Conservation (phyloP, 805 yeast species). For the Barnettozyma salicaria region DNA sequence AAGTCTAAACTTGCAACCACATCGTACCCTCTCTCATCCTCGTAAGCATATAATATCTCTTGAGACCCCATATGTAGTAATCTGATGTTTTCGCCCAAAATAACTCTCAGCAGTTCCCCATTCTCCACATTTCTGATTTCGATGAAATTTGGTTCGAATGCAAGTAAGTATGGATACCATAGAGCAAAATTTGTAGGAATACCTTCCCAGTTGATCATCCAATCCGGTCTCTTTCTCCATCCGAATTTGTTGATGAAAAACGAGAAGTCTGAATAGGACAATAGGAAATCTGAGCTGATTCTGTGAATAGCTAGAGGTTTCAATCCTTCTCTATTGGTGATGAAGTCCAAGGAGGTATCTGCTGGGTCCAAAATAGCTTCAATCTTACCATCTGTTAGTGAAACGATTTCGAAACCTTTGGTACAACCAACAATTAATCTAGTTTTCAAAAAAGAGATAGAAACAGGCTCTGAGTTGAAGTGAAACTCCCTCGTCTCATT, state of each 20-base stretch:
- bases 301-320: slow-evolving; percentile 91
- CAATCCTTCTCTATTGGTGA: slow-evolving; percentile 71
- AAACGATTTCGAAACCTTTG: slow-evolving; percentile 92
- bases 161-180: slow-evolving; percentile 88
- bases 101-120: slow-evolving; percentile 79
- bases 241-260: slow-evolving; percentile 93
- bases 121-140: slow-evolving; percentile 90
- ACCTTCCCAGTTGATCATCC: slow-evolving; percentile 97
- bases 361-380: slow-evolving; percentile 96
- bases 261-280: slow-evolving; percentile 89
- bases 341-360: slow-evolving; percentile 94
- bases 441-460: slow-evolving; percentile 83
- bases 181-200: slow-evolving; percentile 87
- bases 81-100: slow-evolving; percentile 87
- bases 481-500: slow-evolving; percentile 67
- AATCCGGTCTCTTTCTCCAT: slow-evolving; percentile 90
- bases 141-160: slow-evolving; percentile 85
- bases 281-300: slow-evolving; percentile 78
- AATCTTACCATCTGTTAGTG: slow-evolving; percentile 74
- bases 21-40: slow-evolving; percentile 84
- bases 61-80: slow-evolving; percentile 85
- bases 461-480: slow-evolving; percentile 85
- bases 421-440: slow-evolving; percentile 93
- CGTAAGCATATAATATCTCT: slow-evolving; percentile 89
- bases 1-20: slow-evolving; percentile 90